These are phyloP conservation scores for Scedosporium minutisporum DNA, from an alignment of 2,329 filamentous ascomycete species.

Conservation along the genomic window DNA sequence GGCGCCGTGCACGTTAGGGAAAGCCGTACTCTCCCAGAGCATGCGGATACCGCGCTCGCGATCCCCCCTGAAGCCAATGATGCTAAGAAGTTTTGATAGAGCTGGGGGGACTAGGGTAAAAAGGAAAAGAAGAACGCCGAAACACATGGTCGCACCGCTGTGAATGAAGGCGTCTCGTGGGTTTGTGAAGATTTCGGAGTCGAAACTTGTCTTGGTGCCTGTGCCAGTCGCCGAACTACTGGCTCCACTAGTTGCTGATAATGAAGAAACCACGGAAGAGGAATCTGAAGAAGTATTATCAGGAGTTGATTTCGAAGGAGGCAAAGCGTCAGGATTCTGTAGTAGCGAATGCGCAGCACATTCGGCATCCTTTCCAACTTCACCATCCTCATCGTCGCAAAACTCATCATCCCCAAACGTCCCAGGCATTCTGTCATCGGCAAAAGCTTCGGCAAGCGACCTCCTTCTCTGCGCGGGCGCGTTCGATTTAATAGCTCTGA, in stretches of 20 bases:
- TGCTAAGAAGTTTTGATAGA: constrained; percentile 75
- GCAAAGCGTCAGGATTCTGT: not conserved
- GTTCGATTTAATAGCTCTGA: constrained; percentile 27
- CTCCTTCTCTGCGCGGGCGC: not conserved
- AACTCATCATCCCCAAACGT: constrained; percentile 5
- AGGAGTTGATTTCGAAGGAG: not conserved
- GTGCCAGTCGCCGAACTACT: not conserved
- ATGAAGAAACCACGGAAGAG: not conserved
- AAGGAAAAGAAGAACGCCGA: constrained; percentile 73
- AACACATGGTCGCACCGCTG: constrained; percentile 81
- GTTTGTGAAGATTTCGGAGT: constrained; percentile 34
- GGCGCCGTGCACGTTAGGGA: constrained; percentile 84
- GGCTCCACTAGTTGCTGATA: not conserved
- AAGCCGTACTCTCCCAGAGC: constrained; percentile 83
- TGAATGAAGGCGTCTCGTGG: constrained; percentile 82
- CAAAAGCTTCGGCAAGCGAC: constrained; percentile 1
- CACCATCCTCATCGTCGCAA: not conserved
- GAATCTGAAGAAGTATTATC: not conserved
- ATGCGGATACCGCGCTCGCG: constrained; percentile 71
- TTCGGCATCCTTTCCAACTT: not conserved
- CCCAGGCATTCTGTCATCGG: constrained; percentile 4
- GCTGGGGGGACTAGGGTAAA: constrained; percentile 90
- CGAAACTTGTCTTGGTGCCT: constrained; percentile 1
- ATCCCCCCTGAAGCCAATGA: constrained; percentile 87
- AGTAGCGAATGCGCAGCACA: not conserved